Percentiles rank a stretch among this genome's conserved stretches.
Conservation (phyloP, 2,329 filamentous ascomycete species). For the Mycosphaerella sp. region DNA sequence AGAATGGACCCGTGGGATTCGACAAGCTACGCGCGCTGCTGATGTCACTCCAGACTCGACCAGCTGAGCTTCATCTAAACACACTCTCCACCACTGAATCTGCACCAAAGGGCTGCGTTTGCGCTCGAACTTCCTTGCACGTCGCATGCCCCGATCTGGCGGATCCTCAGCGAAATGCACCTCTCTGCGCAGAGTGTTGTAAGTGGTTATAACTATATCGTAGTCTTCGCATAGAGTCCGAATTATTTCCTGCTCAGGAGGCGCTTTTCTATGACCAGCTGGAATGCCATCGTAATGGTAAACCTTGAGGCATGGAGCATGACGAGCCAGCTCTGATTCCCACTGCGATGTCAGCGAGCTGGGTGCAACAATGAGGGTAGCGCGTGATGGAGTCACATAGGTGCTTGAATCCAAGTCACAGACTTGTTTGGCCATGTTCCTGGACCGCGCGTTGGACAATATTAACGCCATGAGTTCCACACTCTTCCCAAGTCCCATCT, state of each 20-base stretch:
- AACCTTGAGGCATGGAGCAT: constrained; percentile 53
- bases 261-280: constrained; percentile 29
- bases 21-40: constrained; percentile 70
- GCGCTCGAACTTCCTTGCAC: constrained; percentile 43
- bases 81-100: constrained; percentile 82
- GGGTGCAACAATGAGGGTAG: constrained; percentile 59
- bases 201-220: constrained; percentile 59
- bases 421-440: constrained; percentile 25
- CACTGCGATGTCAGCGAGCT: constrained; percentile 57
- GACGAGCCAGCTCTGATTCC: constrained; percentile 53
- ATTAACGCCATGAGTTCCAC: constrained; percentile 68
- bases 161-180: constrained; percentile 68
- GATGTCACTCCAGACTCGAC: constrained; percentile 82
- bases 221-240: constrained; percentile 42
- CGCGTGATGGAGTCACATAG: constrained; percentile 46
- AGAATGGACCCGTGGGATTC: constrained; percentile 76
- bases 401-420: constrained; percentile 39
- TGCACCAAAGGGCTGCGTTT: constrained; percentile 73
- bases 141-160: constrained; percentile 63
- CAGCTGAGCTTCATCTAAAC: constrained; percentile 76
- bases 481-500: constrained; percentile 80
- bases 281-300: constrained; percentile 52
- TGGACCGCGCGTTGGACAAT: constrained; percentile 51
- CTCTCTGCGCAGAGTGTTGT: constrained; percentile 68
- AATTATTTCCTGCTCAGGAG: constrained; percentile 37